Evolutionary conservation across 257 asterid species (phyloP), one percentile per base, ranked within the genome.

Genomic region (Nemophila menziesii): DNA sequence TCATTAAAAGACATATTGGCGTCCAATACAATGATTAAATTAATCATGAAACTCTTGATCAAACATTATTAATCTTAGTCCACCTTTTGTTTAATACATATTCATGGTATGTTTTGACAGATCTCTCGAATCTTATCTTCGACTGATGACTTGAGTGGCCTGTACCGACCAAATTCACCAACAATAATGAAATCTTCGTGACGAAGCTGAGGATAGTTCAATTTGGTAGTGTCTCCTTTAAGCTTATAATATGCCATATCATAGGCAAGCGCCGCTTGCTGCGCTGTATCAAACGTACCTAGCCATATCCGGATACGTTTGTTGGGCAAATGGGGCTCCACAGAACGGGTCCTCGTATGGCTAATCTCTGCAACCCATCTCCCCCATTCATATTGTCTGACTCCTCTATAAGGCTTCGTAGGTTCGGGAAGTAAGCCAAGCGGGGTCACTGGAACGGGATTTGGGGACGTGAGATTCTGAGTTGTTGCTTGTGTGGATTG

Each of bases 151-250:
- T 79, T 95, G 56, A 87, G 74, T 0, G 95, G 93, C 68, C 65
- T 71, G 81, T 71, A 87, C 66, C 72, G 85, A 8, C 77, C n/a
- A n/a, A n/a, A n/a, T n/a, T n/a, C n/a, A n/a, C n/a, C 86, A 57
- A 80, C 78, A 58, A 77, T 54, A 55, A 64, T 73, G 34, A 84
- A 72, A 11, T 94, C 94, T 18, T 36, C 67, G 61, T 82, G 97
- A 29, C 82, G 82, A 55, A 87, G 80, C 44, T 83, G 77, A 0
- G 95, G 95, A 57, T 82, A 87, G 63, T 87, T 87, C n/a, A 87
- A 89, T 60, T 85, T 67, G 0, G 95, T 92, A 37, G 20, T 53
- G 65, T 82, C 97, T 0, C 97, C 97, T 0, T 95, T 57, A 16
- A 87, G 89, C 93, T 65, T 87, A 52, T 54, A 80, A 16, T 94